phyloP scores from a whole-genome alignment of 306 rosid species.

The Cicer cuneatum region DNA sequence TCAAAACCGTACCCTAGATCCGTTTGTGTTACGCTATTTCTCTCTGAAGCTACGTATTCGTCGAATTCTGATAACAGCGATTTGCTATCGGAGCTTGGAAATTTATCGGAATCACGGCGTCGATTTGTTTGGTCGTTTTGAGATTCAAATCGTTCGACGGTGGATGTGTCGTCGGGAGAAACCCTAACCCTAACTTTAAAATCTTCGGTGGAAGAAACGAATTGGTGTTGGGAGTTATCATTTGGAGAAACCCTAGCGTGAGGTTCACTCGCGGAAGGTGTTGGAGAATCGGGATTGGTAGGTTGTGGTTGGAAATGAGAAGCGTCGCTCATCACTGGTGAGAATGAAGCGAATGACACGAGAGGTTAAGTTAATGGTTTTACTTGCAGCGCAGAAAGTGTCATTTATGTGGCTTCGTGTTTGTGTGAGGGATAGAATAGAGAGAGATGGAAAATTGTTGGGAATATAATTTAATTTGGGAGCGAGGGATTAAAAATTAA shows the following conservation, averaged over 20 bases:
- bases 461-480: not conserved
- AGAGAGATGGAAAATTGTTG: not conserved
- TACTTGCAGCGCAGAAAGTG: constrained; percentile 33
- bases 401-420: constrained; percentile 25
- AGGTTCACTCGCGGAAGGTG: constrained; percentile 45
- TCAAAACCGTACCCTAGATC: constrained; percentile 67
- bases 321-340: constrained; percentile 64
- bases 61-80: constrained; percentile 77
- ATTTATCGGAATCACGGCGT: not conserved
- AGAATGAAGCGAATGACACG: constrained; percentile 29
- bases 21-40: constrained; percentile 28
- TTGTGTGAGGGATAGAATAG: not conserved
- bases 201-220: constrained; percentile 43
- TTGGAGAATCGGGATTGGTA: constrained; percentile 44
- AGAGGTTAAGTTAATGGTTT: constrained; percentile 24
- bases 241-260: constrained; percentile 45
- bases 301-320: constrained; percentile 46
- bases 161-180: constrained; percentile 43
- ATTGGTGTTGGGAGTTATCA: constrained; percentile 50
- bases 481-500: not conserved
- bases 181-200: constrained; percentile 49
- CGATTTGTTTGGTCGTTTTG: not conserved
- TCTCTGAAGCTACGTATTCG: constrained; percentile 62
- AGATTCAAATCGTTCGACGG: constrained; percentile 41
- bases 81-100: constrained; percentile 48